Base-by-base conservation (phyloP, 2,329 filamentous ascomycete species). In the Venturia pyrina region DNA sequence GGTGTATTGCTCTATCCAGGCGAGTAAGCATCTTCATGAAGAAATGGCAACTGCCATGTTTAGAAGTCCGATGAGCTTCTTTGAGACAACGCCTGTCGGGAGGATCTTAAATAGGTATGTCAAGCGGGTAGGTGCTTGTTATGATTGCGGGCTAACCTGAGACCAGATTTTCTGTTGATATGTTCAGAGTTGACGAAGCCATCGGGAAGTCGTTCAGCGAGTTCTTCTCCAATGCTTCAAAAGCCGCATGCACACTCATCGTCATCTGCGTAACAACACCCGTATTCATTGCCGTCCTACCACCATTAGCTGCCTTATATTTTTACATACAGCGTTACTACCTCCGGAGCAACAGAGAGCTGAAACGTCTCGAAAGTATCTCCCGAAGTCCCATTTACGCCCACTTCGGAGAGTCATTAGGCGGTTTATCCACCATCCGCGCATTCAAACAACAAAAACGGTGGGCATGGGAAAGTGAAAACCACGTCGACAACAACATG, bases 1-100 rank as follows among this genome's bases (percentile, higher is more conserved):
- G 92, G 96, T 97, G 70, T 96, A 96, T 78, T 96, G 93, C 78
- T 96, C 92, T 5, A 96, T 97, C 44, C 68, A 89, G 85, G 92
- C 92, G 50, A 96, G 91, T 13, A 85, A 91, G 68, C 96, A 96
- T 78, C 83, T 97, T 61, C 92, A 97, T 73, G 92, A 96, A 77
- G 84, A 89, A 67, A 96, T 96, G 92, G 91, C 91, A 60, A 91
- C 87, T 71, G 90, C 92, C 21, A 96, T 96, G 70, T 96, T 96
- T 81, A 84, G 92, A 69, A 93, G 90, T 43, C 93, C 92, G 37
- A 97, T 97, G 93, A 92, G 86, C 69, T 97, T 97, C 78, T 96
- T 97, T 71, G 93, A 97, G 75, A 95, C 91, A 0, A 96, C 92
- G 1, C 92, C 92, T 2, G 87, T 91, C 67, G 92, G 92, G 17